Conservation (phyloP, 441 rosid species). For the Populus hybrid region DNA sequence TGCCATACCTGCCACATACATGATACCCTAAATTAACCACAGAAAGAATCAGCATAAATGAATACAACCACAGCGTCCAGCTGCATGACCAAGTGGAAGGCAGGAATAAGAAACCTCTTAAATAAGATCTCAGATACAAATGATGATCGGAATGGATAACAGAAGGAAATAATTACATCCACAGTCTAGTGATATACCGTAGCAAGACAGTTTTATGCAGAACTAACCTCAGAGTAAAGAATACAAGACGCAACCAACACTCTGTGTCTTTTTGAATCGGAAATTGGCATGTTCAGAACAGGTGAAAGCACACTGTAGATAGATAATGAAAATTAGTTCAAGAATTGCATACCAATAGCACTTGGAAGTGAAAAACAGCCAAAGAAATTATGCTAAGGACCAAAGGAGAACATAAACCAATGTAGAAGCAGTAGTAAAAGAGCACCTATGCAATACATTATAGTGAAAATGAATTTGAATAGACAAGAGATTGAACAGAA, state of each 20-base stretch:
- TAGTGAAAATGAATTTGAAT: not conserved
- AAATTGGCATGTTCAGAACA: conserved; percentile 92
- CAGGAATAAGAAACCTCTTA: conserved; percentile 2
- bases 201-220: conserved; percentile 23
- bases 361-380: conserved; percentile 1
- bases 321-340: conserved; percentile 27
- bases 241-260: conserved; percentile 98
- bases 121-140: conserved; percentile 17
- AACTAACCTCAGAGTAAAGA: conserved; percentile 98
- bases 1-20: conserved; percentile 78
- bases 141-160: conserved; percentile 18
- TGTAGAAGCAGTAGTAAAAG: not conserved
- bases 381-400: conserved; percentile 4
- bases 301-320: conserved; percentile 94
- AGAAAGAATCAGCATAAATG: conserved; percentile 18
- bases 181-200: not conserved
- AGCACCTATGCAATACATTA: conserved; percentile 5
- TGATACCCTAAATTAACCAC: conserved; percentile 20
- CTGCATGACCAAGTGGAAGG: conserved; percentile 18
- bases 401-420: conserved; percentile 1
- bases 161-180: conserved; percentile 18
- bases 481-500: not conserved
- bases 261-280: conserved; percentile 98
- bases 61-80: conserved; percentile 14
- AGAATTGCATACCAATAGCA: conserved; percentile 20